phyloP scores from a whole-genome alignment of 768 basidiomycete species.

The Asterophora lycoperdoides region DNA sequence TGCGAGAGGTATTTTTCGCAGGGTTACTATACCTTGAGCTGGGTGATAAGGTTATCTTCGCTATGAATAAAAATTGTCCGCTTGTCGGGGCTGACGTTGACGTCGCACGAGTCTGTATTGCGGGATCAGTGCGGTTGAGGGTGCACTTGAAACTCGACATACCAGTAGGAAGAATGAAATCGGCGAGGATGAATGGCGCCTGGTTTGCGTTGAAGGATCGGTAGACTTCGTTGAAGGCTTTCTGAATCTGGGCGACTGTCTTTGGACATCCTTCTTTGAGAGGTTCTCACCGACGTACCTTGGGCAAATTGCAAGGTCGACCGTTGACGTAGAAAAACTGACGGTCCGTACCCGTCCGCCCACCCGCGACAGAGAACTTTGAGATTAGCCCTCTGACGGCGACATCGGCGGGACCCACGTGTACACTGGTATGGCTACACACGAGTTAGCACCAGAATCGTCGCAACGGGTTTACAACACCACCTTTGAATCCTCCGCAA shows the following conservation, averaged over 20 bases:
- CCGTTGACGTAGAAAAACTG: conserved; percentile 95
- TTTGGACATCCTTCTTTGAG: neutral
- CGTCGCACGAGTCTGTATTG: conserved; percentile 68
- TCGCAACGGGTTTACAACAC: too few relatives aligned
- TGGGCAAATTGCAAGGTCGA: conserved; percentile 75
- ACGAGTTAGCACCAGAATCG: neutral
- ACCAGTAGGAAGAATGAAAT: conserved; percentile 82
- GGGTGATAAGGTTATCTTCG: conserved; percentile 72
- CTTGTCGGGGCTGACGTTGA: conserved; percentile 97
- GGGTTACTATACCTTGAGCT: conserved; percentile 58
- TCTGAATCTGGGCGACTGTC: conserved; percentile 58
- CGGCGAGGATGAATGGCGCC: conserved; percentile 76
- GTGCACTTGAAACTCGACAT: conserved; percentile 18
- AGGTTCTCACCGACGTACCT: conserved; percentile 41
- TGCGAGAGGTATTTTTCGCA: too few relatives aligned
- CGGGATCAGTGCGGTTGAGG: neutral
- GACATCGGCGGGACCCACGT: conserved; percentile 35
- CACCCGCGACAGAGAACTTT: conserved; percentile 70
- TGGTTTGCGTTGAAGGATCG: conserved; percentile 71
- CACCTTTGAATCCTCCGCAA: conserved; percentile 34
- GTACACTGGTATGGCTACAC: conserved; percentile 11
- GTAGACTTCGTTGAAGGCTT: conserved; percentile 91
- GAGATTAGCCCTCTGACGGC: conserved; percentile 78
- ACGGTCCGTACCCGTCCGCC: conserved; percentile 74
- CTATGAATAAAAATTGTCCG: conserved; percentile 90